Percentiles rank a stretch among this genome's conserved stretches.
These are phyloP conservation scores for Neurospora tetrasperma DNA, from an alignment of 495 filamentous ascomycete species.

Conservation along the genomic window DNA sequence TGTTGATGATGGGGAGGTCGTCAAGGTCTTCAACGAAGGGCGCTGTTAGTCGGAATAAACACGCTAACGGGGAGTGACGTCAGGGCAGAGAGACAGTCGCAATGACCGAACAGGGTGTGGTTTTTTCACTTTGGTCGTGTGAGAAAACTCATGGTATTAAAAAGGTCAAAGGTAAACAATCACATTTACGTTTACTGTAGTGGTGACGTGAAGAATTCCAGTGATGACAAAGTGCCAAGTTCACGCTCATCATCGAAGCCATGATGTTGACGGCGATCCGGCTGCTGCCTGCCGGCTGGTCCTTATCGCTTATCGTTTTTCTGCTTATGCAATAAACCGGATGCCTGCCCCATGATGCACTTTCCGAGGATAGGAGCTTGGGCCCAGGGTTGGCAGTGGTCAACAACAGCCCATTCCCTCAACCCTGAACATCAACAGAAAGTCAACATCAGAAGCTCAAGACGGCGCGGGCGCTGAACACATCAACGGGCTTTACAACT, in stretches of 20 bases:
- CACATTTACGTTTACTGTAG: not conserved
- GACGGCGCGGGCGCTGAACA: not conserved
- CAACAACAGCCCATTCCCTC: not conserved
- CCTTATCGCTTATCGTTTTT: not conserved
- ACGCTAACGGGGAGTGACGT: not conserved
- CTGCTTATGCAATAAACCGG: not conserved
- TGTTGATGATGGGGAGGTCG: not conserved
- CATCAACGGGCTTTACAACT: not conserved
- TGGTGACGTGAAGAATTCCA: not conserved
- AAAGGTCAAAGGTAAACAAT: not conserved
- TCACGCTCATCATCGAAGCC: not conserved
- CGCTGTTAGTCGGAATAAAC: not conserved
- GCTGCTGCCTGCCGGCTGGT: not conserved
- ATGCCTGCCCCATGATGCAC: not conserved
- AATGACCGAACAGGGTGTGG: not conserved
- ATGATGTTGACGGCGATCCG: not conserved
- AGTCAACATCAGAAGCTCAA: not conserved
- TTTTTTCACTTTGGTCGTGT: not conserved
- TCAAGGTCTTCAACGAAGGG: slow-evolving; percentile 3
- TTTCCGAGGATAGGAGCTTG: not conserved
- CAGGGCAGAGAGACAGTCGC: not conserved
- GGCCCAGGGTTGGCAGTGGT: not conserved
- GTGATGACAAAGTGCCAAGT: not conserved
- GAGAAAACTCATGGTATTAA: not conserved
- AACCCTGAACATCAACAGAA: not conserved